Evolutionary conservation across 768 basidiomycete genomes (phyloP).

Genomic region (Suillus luteus): DNA sequence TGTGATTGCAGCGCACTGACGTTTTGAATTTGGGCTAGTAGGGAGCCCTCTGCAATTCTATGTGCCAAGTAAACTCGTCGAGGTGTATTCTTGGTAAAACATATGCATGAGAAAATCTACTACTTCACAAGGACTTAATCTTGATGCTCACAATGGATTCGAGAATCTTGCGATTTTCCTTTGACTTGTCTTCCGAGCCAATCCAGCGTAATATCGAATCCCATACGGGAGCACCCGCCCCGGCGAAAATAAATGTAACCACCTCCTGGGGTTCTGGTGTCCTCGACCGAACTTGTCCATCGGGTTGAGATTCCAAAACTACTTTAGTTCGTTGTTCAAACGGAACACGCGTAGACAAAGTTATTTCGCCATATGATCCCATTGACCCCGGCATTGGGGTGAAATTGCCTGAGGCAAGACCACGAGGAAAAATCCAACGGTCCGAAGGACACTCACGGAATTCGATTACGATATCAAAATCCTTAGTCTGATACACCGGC

Average conservation of each 20-base stretch:
- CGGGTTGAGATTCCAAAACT: conserved; percentile 15
- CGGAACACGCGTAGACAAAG: conserved; percentile 48
- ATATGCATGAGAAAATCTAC: conserved; percentile 3
- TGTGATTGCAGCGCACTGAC: conserved; percentile 38
- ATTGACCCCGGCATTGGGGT: conserved; percentile 18
- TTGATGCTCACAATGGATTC: conserved; percentile 43
- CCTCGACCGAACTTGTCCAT: conserved; percentile 17
- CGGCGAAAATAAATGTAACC: conserved; percentile 50
- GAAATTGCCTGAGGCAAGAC: conserved; percentile 52
- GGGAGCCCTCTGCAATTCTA: conserved; percentile 53
- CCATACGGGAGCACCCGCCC: conserved; percentile 51
- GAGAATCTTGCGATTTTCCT: conserved; percentile 48
- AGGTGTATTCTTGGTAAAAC: conserved; percentile 38
- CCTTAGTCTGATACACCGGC: conserved; percentile 40
- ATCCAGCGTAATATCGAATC: conserved; percentile 63
- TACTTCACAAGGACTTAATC: not conserved
- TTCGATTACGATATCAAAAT: conserved; percentile 75
- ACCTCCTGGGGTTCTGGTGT: conserved; percentile 31
- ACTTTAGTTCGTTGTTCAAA: conserved; percentile 34
- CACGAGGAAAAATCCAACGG: conserved; percentile 70
- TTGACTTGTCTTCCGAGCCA: conserved; percentile 55
- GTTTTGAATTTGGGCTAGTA: conserved; percentile 59
- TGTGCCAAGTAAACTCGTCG: conserved; percentile 58
- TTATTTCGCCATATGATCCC: conserved; percentile 32
- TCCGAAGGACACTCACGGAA: conserved; percentile 64